Percentiles rank a stretch among this genome's conserved stretches.
These are phyloP conservation scores for Cercospora sesami DNA, from an alignment of 2,329 filamentous ascomycete genomes.

Conservation along the genomic window DNA sequence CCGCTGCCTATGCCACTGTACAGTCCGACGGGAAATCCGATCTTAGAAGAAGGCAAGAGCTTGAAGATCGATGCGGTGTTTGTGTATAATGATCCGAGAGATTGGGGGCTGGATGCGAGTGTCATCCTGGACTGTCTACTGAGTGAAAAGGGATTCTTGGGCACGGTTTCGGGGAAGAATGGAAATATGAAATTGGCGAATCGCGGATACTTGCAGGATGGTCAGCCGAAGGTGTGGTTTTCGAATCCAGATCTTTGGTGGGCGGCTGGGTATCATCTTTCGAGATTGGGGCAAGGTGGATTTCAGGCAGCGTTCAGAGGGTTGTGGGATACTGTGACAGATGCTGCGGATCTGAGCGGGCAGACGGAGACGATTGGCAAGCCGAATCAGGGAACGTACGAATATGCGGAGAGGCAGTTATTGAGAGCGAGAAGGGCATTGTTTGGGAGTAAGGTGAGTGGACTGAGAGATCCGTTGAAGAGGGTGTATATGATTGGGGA, in stretches of 20 bases:
- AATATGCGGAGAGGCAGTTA: constrained; percentile 77
- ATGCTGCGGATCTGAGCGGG: constrained; percentile 50
- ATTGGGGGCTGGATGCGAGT: constrained; percentile 90
- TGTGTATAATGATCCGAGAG: constrained; percentile 92
- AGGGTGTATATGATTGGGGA: constrained; percentile 90
- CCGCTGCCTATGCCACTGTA: constrained; percentile 57
- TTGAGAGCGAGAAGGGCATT: constrained; percentile 58
- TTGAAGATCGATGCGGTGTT: constrained; percentile 87
- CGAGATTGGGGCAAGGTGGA: constrained; percentile 86
- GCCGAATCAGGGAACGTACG: constrained; percentile 73
- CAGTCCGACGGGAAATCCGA: constrained; percentile 34
- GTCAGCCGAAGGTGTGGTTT: constrained; percentile 79
- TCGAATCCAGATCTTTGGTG: constrained; percentile 89
- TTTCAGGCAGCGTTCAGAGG: constrained; percentile 81
- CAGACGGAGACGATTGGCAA: constrained; percentile 73
- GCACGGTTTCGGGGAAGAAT: constrained; percentile 75
- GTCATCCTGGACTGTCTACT: constrained; percentile 81
- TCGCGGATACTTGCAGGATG: constrained; percentile 77
- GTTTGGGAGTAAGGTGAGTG: constrained; percentile 39
- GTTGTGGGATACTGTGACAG: constrained; percentile 72
- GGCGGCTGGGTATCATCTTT: constrained; percentile 80
- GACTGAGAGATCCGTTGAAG: constrained; percentile 52
- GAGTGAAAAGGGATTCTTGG: constrained; percentile 74
- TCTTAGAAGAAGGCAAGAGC: not conserved
- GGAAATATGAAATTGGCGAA: constrained; percentile 64